Evolutionary conservation across 495 filamentous ascomycete genomes (phyloP).

Genomic region (Pseudoneurospora amorphoporcata): DNA sequence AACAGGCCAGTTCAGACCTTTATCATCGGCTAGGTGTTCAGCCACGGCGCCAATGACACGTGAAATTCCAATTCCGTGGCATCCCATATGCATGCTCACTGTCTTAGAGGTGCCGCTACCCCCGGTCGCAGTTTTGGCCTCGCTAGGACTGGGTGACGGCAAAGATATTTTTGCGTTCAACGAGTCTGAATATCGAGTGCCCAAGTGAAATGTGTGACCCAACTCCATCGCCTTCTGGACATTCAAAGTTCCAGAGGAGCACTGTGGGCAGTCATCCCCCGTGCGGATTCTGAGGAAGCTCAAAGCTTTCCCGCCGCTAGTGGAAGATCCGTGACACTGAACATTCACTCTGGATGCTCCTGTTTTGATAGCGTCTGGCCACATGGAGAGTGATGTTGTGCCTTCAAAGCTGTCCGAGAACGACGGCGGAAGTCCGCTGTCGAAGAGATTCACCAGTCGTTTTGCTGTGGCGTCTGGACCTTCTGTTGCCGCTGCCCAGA

Average conservation of each 20-base stretch:
- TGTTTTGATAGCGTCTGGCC: background rate
- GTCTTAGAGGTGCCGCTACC: slow-evolving; percentile 3
- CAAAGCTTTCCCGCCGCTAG: slow-evolving; percentile 19
- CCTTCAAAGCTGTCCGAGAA: background rate
- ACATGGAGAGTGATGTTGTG: background rate
- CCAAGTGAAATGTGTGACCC: slow-evolving; percentile 90
- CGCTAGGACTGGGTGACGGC: slow-evolving; percentile 12
- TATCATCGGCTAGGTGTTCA: slow-evolving; percentile 55
- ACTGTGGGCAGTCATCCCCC: slow-evolving; percentile 65
- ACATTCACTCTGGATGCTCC: background rate
- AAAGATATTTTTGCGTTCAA: slow-evolving; percentile 50
- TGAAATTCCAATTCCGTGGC: slow-evolving; percentile 89
- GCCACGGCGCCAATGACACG: slow-evolving; percentile 83
- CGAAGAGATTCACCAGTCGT: slow-evolving; percentile 43
- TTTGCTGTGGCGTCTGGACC: slow-evolving; percentile 7
- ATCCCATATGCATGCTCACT: slow-evolving; percentile 79
- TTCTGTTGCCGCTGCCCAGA: slow-evolving; percentile 38
- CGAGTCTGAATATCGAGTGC: slow-evolving; percentile 73
- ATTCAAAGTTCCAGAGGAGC: slow-evolving; percentile 50
- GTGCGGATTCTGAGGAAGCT: slow-evolving; percentile 53
- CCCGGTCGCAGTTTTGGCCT: slow-evolving; percentile 6
- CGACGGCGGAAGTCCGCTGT: slow-evolving; percentile 23
- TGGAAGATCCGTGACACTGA: background rate
- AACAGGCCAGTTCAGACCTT: slow-evolving; percentile 81
- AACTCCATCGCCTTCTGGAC: slow-evolving; percentile 73